A percentile compares a stretch with the other conserved stretches of the same genome.
These are phyloP conservation scores for Babesia bovis DNA, from an alignment of 169 alveolate species.

Conservation along the genomic window DNA sequence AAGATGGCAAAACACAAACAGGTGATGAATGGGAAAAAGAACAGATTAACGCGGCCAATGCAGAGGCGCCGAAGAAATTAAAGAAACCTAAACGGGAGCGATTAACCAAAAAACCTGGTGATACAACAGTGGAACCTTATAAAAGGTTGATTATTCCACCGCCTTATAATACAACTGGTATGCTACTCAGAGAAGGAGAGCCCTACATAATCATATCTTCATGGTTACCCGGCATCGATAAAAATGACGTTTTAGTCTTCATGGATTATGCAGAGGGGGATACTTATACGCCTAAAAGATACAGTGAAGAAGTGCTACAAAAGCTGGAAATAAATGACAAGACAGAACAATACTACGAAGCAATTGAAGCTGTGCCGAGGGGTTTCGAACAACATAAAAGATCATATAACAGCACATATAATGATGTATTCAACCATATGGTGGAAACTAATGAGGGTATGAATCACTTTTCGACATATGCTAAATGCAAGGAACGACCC, in stretches of 20 bases:
- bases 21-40: constrained; percentile 69
- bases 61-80: constrained; percentile 1
- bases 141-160: constrained; percentile 55
- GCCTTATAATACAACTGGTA: constrained; percentile 56
- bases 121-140: constrained; percentile 20
- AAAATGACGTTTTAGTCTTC: constrained; percentile 38
- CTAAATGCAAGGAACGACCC: constrained; percentile 45
- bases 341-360: constrained; percentile 25
- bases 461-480: constrained; percentile 5
- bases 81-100: constrained; percentile 34
- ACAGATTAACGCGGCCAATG: constrained; percentile 28
- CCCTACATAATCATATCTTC: constrained; percentile 43
- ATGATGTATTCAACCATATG: constrained; percentile 58
- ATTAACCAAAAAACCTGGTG: neutral
- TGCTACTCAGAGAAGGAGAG: constrained; percentile 64
- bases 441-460: constrained; percentile 30
- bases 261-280: constrained; percentile 30
- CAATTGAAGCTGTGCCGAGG: constrained; percentile 49
- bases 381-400: constrained; percentile 46
- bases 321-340: constrained; percentile 24
- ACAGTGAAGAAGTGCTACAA: constrained; percentile 5
- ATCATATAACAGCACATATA: constrained; percentile 64
- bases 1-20: constrained; percentile 64
- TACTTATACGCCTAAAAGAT: constrained; percentile 8
- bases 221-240: constrained; percentile 61